phyloP scores from a whole-genome alignment of 768 basidiomycete genomes.

The Leucocoprinus leucothites region DNA sequence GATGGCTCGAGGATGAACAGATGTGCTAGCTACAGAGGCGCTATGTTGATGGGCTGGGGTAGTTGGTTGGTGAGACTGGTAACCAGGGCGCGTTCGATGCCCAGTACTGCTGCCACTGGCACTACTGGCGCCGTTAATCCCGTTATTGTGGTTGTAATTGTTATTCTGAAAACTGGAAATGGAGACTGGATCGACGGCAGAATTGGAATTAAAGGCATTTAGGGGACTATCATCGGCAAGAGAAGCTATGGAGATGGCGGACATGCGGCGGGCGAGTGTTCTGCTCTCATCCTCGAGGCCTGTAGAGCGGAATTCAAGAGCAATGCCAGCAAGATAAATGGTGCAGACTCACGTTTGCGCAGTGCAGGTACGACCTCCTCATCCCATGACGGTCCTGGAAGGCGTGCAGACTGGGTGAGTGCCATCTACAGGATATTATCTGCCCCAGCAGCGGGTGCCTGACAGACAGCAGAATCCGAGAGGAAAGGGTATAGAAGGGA shows the following conservation, averaged over 20 bases:
- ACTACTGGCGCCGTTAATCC: not conserved
- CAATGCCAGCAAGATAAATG: constrained; percentile 11
- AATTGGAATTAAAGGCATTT: constrained; percentile 16
- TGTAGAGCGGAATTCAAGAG: constrained; percentile 25
- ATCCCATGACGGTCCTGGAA: constrained; percentile 65
- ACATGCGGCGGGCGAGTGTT: constrained; percentile 73
- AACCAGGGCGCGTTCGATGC: constrained; percentile 14
- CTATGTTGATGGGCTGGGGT: constrained; percentile 16
- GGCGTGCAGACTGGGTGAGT: constrained; percentile 38
- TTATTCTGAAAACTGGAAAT: constrained; percentile 8
- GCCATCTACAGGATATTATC: constrained; percentile 27
- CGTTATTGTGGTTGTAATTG: constrained; percentile 12
- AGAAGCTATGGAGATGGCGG: constrained; percentile 65
- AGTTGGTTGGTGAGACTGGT: constrained; percentile 12
- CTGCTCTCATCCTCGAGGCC: constrained; percentile 81
- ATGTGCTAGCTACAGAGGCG: constrained; percentile 12
- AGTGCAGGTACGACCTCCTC: constrained; percentile 80
- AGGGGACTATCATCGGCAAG: constrained; percentile 38
- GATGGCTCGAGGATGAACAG: constrained; percentile 16
- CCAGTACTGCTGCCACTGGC: not conserved
- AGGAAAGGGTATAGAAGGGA: constrained; percentile 3
- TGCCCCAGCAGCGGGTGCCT: not conserved
- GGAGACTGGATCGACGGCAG: constrained; percentile 9
- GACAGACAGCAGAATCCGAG: not conserved
- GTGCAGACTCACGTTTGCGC: constrained; percentile 60